Evolutionary conservation across 2,329 filamentous ascomycete species (phyloP), one percentile per base, ranked within the genome.

Genomic region (Botrytis squamosa): DNA sequence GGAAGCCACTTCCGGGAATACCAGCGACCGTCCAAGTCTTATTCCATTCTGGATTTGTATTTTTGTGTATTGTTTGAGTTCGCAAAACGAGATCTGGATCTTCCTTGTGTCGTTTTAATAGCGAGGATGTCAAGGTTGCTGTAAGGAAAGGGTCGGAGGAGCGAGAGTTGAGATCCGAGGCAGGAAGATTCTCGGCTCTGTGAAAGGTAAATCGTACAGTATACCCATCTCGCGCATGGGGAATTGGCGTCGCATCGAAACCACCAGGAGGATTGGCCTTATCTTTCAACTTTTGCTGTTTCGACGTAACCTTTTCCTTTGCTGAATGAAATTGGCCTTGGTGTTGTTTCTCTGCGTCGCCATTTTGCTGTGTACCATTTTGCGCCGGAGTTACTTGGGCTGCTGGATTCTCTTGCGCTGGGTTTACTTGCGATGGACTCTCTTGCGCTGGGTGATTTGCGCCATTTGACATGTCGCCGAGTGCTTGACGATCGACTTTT

Each of bases 11-110:
- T 0, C 90, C 85, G 0, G 95, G 95, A 2, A 98, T 88, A 77
- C 97, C 97, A 75, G 93, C 93, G 38, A 98, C 91, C 36, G 94
- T 87, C 95, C 95, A 98, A 75, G 93, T 88, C 55, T 91, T 89
- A 66, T 97, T 87, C 95, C 95, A 98, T 66, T 85, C 86, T 0
- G 95, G 95, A 78, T 95, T 88, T 1, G 89, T 91, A 59, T 88
- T 91, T 77, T 87, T 88, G 73, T 92, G 89, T 49, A 95, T 83
- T 0, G 95, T 98, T 0, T 87, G 89, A 0, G 94, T 97, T 64
- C 95, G 90, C 80, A 93, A 88, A 36, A 85, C 86, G 46, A 97
- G 84, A 36, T 89, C 87, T 0, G 94, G 92, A 80, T 98, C 94
- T 80, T 97, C 93, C 82, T 95, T 95, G 83, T 97, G 94, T 52